Percentiles rank a stretch among this genome's conserved stretches.
Conservation (phyloP, 2,329 filamentous ascomycete species). For the Nigrospora osmanthi region DNA sequence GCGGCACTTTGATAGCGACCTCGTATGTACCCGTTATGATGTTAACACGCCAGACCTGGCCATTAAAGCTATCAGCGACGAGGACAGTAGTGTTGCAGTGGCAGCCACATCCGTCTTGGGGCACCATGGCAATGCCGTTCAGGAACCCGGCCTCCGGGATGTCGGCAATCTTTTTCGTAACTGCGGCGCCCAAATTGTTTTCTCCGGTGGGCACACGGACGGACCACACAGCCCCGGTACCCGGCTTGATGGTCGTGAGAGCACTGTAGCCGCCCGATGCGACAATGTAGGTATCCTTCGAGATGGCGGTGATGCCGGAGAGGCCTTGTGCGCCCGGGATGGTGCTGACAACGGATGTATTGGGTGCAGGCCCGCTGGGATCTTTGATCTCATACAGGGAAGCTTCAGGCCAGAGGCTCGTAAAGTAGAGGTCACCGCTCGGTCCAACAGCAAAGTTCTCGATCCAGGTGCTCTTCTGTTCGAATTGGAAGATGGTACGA, state of each 20-base stretch:
- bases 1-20: slow-evolving; percentile 9
- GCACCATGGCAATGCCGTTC: slow-evolving; percentile 16
- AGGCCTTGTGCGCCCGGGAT: slow-evolving; percentile 17
- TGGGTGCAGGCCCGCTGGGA: slow-evolving; percentile 11
- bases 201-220: slow-evolving; percentile 7
- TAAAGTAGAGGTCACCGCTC: slow-evolving; percentile 22
- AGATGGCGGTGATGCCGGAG: slow-evolving; percentile 23
- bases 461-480: slow-evolving; percentile 12
- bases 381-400: slow-evolving; percentile 19
- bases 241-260: slow-evolving; percentile 5
- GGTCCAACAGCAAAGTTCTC: slow-evolving; percentile 25
- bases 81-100: slow-evolving; percentile 10
- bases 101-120: slow-evolving; percentile 5
- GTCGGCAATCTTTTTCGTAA: slow-evolving; percentile 9
- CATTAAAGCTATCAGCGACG: slow-evolving; percentile 17
- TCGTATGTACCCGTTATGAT: slow-evolving; percentile 9
- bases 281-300: slow-evolving; percentile 13
- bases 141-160: slow-evolving; percentile 9
- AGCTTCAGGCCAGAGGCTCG: slow-evolving; percentile 16
- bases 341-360: slow-evolving; percentile 15
- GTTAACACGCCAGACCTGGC: slow-evolving; percentile 18
- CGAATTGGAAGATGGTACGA: slow-evolving; percentile 12
- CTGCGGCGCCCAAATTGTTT: neutral
- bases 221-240: slow-evolving; percentile 10
- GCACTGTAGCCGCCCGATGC: slow-evolving; percentile 6